Evolutionary conservation across 2,329 filamentous ascomycete species (phyloP).

Genomic region (Apiospora saccharicola): DNA sequence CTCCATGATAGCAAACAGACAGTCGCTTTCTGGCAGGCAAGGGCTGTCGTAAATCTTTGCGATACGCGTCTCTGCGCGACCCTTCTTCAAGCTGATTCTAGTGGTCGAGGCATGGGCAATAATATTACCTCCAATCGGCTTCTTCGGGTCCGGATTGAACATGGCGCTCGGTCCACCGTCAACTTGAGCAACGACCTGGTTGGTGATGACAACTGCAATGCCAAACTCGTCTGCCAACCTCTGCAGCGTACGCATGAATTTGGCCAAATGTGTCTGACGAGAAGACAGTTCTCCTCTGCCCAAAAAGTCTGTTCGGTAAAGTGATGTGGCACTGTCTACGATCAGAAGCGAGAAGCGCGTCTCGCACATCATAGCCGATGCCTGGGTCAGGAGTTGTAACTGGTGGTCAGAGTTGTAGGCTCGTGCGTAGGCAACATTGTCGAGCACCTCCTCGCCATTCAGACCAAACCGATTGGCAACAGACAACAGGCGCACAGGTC

Average conservation of each 20-base stretch:
- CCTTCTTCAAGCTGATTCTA: constrained; percentile 93
- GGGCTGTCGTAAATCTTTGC: constrained; percentile 99
- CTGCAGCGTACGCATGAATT: constrained; percentile 87
- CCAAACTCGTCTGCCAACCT: constrained; percentile 85
- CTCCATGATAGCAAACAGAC: constrained; percentile 95
- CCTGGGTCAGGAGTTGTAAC: constrained; percentile 91
- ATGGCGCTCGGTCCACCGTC: constrained; percentile 95
- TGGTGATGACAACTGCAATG: constrained; percentile 97
- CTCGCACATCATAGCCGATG: constrained; percentile 99
- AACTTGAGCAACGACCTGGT: constrained; percentile 97
- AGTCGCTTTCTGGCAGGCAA: constrained; percentile 95
- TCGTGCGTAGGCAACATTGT: constrained; percentile 97
- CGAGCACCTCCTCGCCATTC: constrained; percentile 94
- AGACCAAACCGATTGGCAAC: constrained; percentile 95
- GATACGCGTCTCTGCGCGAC: constrained; percentile 91
- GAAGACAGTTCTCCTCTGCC: constrained; percentile 97
- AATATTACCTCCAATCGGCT: constrained; percentile 98
- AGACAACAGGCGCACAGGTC: constrained; percentile 86
- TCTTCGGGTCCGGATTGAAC: constrained; percentile 99
- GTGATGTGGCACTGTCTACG: constrained; percentile 92
- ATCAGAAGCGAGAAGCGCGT: constrained; percentile 95
- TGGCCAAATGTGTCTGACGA: constrained; percentile 86
- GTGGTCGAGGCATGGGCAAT: constrained; percentile 98
- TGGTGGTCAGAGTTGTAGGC: constrained; percentile 99
- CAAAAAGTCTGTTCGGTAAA: constrained; percentile 96